Base-by-base conservation (phyloP, 225 moss, liverwort and hornwort genomes). In the Pseudisothecium myosuroides region DNA sequence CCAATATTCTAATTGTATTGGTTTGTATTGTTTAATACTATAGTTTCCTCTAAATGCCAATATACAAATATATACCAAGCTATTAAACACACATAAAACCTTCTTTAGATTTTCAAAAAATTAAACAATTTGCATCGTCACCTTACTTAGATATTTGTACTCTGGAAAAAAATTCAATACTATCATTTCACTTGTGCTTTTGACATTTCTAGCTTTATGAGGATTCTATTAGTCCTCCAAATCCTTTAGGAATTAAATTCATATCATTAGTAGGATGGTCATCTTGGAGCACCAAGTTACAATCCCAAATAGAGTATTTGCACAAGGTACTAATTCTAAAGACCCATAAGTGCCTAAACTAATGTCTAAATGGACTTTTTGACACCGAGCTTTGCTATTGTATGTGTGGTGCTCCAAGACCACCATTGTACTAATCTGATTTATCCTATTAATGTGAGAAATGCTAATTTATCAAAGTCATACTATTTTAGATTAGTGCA, bases 11-110 rank as follows among this genome's bases (percentile, higher is more conserved):
- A 50, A 22, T 8, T 34, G 5, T 13, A 21, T 52, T 76, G 22
- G 5, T 52, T 76, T 34, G 8, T 13, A 34, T 21, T 34, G 13
- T 50, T 76, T 0, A 76, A 22, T 34, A 52, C 2, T 14, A 36
- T 34, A 22, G 0, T 22, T 20, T 22, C 23, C 1, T 76, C 0
- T 1, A 0, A 36, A 54, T 76, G 9, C 2, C 5, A 36, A 54
- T 9, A 9, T 1, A 54, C 0, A 52, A 5, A 1, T 2, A 36
- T 36, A 14, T 36, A 52, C 14, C 0, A 0, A 0, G 3, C 5
- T 52, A 52, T 13, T 36, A 54, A 36, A 22, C 2, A 4, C 9
- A 9, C 14, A 14, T 3, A 14, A 14, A 23, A 23, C 9, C 0
- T 14, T 14, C 52, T 34, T 76, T 14, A 54, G 0, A 36, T 76